Conservation (phyloP, 2,329 filamentous ascomycete genomes). For the Pyricularia grisea region DNA sequence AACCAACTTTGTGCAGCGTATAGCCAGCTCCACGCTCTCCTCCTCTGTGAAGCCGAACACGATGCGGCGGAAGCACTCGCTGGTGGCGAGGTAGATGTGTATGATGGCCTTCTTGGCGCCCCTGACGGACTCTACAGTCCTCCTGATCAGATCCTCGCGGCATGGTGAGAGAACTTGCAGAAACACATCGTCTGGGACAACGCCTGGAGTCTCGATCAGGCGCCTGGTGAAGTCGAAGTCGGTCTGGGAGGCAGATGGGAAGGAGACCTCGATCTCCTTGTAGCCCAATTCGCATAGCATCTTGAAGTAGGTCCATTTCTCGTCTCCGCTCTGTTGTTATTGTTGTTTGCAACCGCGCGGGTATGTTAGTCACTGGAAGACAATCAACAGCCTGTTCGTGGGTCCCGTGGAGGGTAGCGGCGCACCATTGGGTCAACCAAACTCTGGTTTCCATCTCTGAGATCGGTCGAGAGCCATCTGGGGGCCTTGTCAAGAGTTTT, state of each 20-base stretch:
- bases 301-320: constrained; percentile 93
- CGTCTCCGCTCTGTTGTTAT: constrained; percentile 65
- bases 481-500: constrained; percentile 77
- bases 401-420: not conserved
- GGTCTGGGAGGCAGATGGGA: constrained; percentile 87
- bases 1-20: constrained; percentile 78
- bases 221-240: constrained; percentile 93
- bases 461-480: constrained; percentile 81
- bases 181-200: constrained; percentile 80
- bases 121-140: constrained; percentile 79
- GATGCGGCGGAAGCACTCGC: constrained; percentile 81
- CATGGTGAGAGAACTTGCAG: constrained; percentile 90
- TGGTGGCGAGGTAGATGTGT: constrained; percentile 93
- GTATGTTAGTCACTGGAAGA: not conserved
- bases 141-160: constrained; percentile 78
- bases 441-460: constrained; percentile 91
- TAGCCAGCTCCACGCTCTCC: constrained; percentile 71
- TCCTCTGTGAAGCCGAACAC: constrained; percentile 84
- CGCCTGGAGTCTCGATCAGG: constrained; percentile 74
- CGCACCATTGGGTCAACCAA: constrained; percentile 85
- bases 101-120: constrained; percentile 90
- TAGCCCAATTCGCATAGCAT: constrained; percentile 89
- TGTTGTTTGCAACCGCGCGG: not conserved
- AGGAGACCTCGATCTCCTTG: constrained; percentile 96
- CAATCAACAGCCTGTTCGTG: not conserved